Evolutionary conservation across 495 filamentous ascomycete species (phyloP), one percentile per base, ranked within the genome.

Genomic region (Antarctomyces pellizariae): DNA sequence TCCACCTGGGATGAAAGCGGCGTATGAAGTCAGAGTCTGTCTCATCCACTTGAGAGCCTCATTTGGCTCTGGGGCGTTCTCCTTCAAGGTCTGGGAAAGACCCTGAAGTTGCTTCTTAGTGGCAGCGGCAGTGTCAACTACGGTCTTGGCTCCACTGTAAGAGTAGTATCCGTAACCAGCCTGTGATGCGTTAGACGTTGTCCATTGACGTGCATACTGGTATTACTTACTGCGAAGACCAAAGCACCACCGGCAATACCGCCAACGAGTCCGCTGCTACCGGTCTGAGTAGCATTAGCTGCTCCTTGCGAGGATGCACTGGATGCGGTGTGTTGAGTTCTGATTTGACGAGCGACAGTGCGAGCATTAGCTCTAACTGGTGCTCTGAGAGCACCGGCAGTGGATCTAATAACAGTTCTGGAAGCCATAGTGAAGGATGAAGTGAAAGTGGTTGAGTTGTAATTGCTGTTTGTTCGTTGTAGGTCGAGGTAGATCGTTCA

Each of bases 1-100:
- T 3, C 56, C 70, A n/a, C 70, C 71, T 3, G 71, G 71, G 17
- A 77, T 57, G 49, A 67, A 67, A n/a, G 42, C 49, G 2, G 64
- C 62, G 34, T 75, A 75, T 8, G 59, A 58, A 23, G 58, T 60
- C 5, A 56, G 57, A 1, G 67, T 59, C 21, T 62, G 46, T 31
- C 57, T 56, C 29, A 75, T 46, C 52, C 56, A 64, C 22, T 53
- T 36, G 17, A 69, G 40, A 0, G 65, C 65, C 33, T 66, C 52
- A 28, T 67, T 64, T 2, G 66, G 53, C 32, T 58, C 59, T 0
- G 70, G 67, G 2, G 64, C 51, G 11, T 53, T 46, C 15, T 63
- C 46, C 30, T 62, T 46, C 19, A 72, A 41, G 18, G 46, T 57
- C 26, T 59, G 38, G 11, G 55, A 52, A 17, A 58, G 46, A 29